Evolutionary conservation across 1,284 basidiomycete species (phyloP).

Genomic region (Boletellus sp.): DNA sequence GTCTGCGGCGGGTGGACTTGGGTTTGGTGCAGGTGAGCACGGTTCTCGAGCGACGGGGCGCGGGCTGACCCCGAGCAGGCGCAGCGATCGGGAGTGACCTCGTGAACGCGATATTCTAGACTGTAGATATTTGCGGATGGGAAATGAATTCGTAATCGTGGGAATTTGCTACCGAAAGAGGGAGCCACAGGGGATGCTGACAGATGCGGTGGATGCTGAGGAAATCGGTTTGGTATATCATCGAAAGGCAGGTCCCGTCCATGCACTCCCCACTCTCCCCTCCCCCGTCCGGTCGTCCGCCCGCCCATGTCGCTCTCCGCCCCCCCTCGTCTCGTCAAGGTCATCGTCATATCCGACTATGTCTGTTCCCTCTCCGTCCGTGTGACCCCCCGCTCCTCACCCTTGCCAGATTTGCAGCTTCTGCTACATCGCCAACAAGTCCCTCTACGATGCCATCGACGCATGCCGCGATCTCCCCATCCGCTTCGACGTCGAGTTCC

Average conservation of each 20-base stretch:
- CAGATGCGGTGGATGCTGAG: slow-evolving; percentile 31
- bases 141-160: slow-evolving; percentile 21
- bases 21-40: slow-evolving; percentile 56
- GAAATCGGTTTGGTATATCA: slow-evolving; percentile 29
- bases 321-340: slow-evolving; percentile 48
- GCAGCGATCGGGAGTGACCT: slow-evolving; percentile 46
- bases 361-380: slow-evolving; percentile 40
- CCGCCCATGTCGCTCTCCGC: slow-evolving; percentile 22
- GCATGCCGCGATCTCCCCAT: slow-evolving; percentile 60
- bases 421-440: slow-evolving; percentile 73
- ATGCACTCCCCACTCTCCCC: slow-evolving; percentile 15
- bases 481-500: slow-evolving; percentile 68
- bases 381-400: slow-evolving; percentile 8
- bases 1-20: slow-evolving; percentile 57
- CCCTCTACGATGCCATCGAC: slow-evolving; percentile 64
- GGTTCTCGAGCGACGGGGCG: rapidly evolving
- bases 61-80: slow-evolving; percentile 25
- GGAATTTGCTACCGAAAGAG: slow-evolving; percentile 22
- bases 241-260: slow-evolving; percentile 25
- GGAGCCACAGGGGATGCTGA: slow-evolving; percentile 28
- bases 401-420: slow-evolving; percentile 59
- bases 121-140: slow-evolving; percentile 17
- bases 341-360: slow-evolving; percentile 71
- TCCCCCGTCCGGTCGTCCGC: not conserved
- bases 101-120: slow-evolving; percentile 44